Percentiles rank a stretch among this genome's conserved stretches.
Conservation (phyloP, 495 filamentous ascomycete genomes). For the Monascus purpureus region DNA sequence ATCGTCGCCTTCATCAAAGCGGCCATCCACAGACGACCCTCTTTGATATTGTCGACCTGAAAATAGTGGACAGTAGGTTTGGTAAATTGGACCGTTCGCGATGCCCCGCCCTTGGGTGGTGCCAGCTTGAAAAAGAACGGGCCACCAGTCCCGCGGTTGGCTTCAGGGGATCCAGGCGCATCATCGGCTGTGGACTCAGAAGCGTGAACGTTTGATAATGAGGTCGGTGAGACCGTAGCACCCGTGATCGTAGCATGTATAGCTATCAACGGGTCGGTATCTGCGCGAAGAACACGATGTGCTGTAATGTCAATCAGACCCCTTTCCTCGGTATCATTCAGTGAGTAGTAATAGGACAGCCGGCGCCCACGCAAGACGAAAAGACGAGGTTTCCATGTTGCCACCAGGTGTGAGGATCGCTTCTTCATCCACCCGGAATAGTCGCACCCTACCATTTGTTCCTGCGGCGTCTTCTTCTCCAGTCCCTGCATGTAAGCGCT, state of each 20-base stretch:
- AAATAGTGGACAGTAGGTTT: conserved; percentile 97
- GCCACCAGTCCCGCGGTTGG: conserved; percentile 27
- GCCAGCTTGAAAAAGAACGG: conserved; percentile 98
- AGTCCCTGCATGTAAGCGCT: conserved; percentile 86
- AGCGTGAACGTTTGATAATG: conserved; percentile 46
- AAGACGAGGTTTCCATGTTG: conserved; percentile 89
- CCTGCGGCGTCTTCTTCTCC: conserved; percentile 64
- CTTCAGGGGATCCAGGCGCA: conserved; percentile 11
- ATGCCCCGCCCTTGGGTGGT: conserved; percentile 75
- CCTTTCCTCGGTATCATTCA: conserved; percentile 80
- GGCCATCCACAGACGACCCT: conserved; percentile 95
- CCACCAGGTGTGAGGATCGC: conserved; percentile 85
- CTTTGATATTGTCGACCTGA: conserved; percentile 76
- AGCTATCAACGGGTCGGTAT: conserved; percentile 77
- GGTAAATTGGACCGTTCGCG: conserved; percentile 89
- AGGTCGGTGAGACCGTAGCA: conserved; percentile 59
- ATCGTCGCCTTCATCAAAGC: conserved; percentile 99
- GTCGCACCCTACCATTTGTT: conserved; percentile 77
- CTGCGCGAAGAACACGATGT: conserved; percentile 89
- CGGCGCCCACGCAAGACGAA: conserved; percentile 87
- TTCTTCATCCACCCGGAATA: conserved; percentile 99
- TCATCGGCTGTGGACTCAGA: conserved; percentile 30
- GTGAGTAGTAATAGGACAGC: conserved; percentile 92
- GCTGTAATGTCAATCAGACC: conserved; percentile 95
- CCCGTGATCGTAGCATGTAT: conserved; percentile 88